A percentile compares a stretch with the other conserved stretches of the same genome.
These are phyloP conservation scores for Deinandra increscens DNA, from an alignment of 129 eudicot species.

Conservation along the genomic window DNA sequence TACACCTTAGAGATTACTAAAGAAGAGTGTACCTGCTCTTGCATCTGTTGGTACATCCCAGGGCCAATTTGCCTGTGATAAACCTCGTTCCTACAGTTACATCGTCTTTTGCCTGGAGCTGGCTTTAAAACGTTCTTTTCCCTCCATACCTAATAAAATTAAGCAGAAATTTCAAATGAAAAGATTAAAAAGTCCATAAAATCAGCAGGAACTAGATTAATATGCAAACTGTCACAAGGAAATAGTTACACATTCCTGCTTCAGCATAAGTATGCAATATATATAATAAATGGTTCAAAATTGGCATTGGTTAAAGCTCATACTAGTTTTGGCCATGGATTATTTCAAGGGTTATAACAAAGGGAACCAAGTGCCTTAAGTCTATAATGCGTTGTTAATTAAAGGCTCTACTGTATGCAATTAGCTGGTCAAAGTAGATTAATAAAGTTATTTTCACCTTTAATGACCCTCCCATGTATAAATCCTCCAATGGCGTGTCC, in stretches of 20 bases:
- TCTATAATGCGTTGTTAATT: neutral
- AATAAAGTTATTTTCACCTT: slow-evolving; percentile 49
- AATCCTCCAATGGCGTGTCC: slow-evolving; percentile 91
- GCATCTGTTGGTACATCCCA: slow-evolving; percentile 99
- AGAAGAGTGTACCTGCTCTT: slow-evolving; percentile 70
- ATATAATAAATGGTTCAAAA: neutral
- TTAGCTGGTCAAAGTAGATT: neutral
- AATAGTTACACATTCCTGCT: neutral
- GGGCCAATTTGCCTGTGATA: slow-evolving; percentile 99
- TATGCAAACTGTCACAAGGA: neutral
- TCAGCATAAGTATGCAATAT: neutral
- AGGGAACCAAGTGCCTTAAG: neutral
- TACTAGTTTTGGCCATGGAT: neutral
- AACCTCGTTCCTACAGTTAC: slow-evolving; percentile 95
- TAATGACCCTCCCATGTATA: slow-evolving; percentile 96
- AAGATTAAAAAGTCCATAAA: neutral
- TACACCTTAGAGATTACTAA: neutral
- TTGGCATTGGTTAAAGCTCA: neutral
- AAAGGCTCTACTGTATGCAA: neutral
- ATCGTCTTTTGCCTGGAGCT: slow-evolving; percentile 90
- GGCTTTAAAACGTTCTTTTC: slow-evolving; percentile 90
- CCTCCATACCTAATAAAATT: slow-evolving; percentile 82
- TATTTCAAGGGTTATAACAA: neutral
- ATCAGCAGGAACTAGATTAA: neutral
- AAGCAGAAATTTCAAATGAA: neutral